These are phyloP conservation scores for Torulaspora franciscae DNA, from an alignment of 805 yeast species.

Conservation along the genomic window DNA sequence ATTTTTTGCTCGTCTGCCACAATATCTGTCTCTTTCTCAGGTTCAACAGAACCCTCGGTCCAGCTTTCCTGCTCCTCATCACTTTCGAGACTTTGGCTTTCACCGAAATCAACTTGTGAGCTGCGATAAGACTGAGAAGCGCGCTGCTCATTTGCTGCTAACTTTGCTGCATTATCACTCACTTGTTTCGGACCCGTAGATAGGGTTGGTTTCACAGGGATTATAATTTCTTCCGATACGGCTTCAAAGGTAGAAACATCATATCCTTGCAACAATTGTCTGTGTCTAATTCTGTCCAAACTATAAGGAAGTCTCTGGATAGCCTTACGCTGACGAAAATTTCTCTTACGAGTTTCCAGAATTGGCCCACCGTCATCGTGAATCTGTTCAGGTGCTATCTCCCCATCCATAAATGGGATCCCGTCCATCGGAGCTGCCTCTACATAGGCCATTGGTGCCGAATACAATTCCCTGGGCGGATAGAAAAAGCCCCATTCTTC, in stretches of 20 bases:
- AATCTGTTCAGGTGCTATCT: not conserved
- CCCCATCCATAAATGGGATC: not conserved
- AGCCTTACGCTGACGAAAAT: conserved; percentile 32
- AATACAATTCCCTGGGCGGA: not conserved
- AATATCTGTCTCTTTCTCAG: not conserved
- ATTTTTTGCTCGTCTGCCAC: conserved; percentile 1
- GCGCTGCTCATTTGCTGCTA: not conserved
- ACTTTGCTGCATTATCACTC: not conserved
- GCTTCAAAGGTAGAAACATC: conserved; percentile 27
- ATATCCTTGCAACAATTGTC: conserved; percentile 30
- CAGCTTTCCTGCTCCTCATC: not conserved
- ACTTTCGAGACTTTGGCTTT: not conserved
- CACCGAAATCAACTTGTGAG: not conserved
- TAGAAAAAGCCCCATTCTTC: not conserved
- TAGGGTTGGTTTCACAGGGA: conserved; percentile 12
- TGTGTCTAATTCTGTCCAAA: conserved; percentile 32
- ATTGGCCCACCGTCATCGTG: not conserved
- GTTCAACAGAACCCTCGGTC: not conserved
- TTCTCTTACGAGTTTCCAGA: not conserved
- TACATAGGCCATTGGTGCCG: not conserved
- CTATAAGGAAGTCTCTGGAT: conserved; percentile 37
- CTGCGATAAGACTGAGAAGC: not conserved
- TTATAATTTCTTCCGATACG: conserved; percentile 19
- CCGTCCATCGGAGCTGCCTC: not conserved
- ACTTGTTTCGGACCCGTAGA: not conserved